Conservation (phyloP, 345 rosid species). For the Citrus hindsii region DNA sequence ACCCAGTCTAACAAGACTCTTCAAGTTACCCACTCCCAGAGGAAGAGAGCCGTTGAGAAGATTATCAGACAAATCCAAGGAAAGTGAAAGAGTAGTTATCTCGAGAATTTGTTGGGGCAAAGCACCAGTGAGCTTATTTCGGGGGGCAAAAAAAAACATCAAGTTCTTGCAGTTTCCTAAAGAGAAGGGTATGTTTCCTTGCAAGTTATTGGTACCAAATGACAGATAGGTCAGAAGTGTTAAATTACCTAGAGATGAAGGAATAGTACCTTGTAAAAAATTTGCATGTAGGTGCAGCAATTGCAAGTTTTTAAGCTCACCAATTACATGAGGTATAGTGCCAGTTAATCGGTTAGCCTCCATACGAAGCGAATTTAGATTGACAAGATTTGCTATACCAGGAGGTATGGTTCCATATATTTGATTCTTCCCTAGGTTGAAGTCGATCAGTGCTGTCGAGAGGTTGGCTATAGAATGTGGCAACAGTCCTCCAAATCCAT, state of each 20-base stretch:
- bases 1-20: background rate
- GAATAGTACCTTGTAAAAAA: too few species aligned
- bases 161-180: background rate
- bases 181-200: too few species aligned
- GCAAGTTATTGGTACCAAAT: too few species aligned
- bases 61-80: background rate
- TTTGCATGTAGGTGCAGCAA: background rate
- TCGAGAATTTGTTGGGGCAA: slow-evolving; percentile 10
- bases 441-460: background rate
- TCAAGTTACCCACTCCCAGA: background rate
- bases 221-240: too few species aligned
- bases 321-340: slow-evolving; percentile 2
- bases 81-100: background rate
- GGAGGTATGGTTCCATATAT: slow-evolving; percentile 1
- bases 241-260: too few species aligned
- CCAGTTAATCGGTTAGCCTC: slow-evolving; percentile 2
- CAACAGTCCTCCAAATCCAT: slow-evolving; percentile 7
- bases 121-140: slow-evolving; percentile 10
- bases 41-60: slow-evolving; percentile 6
- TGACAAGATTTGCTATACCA: slow-evolving; percentile 19
- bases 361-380: background rate
- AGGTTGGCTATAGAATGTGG: slow-evolving; percentile 6
- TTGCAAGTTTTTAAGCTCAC: background rate
- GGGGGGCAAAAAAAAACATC: background rate
- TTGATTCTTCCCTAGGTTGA: background rate